phyloP scores from a whole-genome alignment of 2,329 filamentous ascomycete species.

The Emmonsiellopsis sp. region DNA sequence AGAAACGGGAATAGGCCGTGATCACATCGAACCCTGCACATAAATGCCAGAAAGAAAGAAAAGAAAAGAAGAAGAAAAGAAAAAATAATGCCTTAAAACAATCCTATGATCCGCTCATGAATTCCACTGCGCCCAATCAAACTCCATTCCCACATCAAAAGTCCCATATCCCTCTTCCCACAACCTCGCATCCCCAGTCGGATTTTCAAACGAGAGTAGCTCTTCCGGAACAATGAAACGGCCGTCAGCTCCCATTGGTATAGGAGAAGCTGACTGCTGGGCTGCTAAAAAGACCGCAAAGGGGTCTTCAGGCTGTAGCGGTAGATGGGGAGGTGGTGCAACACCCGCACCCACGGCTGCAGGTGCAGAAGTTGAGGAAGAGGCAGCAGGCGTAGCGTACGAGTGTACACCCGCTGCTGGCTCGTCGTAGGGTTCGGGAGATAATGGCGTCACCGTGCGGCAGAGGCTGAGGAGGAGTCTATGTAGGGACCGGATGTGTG shows the following conservation, averaged over 20 bases:
- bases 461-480: slow-evolving; percentile 30
- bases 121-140: slow-evolving; percentile 22
- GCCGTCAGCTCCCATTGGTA: not conserved
- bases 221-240: not conserved
- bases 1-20: not conserved
- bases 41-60: too few species aligned
- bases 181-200: slow-evolving; percentile 30
- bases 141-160: slow-evolving; percentile 34
- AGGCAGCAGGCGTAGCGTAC: slow-evolving; percentile 5
- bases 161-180: slow-evolving; percentile 35
- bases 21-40: too few species aligned
- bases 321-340: slow-evolving; percentile 9
- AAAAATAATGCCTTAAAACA: not conserved
- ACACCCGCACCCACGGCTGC: not conserved
- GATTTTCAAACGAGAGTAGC: slow-evolving; percentile 24
- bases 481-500: slow-evolving; percentile 37
- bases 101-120: not conserved
- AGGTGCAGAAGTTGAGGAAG: slow-evolving; percentile 8
- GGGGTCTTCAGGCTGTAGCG: not conserved
- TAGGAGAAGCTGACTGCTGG: not conserved
- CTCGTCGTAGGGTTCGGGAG: slow-evolving; percentile 4
- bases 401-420: slow-evolving; percentile 1
- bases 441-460: slow-evolving; percentile 19
- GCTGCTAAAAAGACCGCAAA: slow-evolving; percentile 4
- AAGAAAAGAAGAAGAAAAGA: not conserved